These are phyloP conservation scores for Dictyostelium gargantuum DNA, from an alignment of 208 protist genomes.

Conservation along the genomic window DNA sequence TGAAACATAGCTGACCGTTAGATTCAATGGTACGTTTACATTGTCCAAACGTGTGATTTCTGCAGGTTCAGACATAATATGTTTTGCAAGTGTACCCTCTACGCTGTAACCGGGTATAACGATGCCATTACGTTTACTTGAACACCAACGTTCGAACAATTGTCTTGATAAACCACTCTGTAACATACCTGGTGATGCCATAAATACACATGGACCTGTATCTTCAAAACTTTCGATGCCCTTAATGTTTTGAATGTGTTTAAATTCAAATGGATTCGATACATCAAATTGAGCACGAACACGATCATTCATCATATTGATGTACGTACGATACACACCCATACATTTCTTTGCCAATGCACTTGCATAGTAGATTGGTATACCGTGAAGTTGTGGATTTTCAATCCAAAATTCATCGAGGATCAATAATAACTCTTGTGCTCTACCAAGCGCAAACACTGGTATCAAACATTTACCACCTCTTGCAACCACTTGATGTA, in stretches of 20 bases:
- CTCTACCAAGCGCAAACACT: constrained; percentile 97
- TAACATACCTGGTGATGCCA: constrained; percentile 84
- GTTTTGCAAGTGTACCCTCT: constrained; percentile 97
- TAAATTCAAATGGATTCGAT: constrained; percentile 97
- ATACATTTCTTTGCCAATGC: constrained; percentile 98
- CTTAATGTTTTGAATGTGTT: constrained; percentile 94
- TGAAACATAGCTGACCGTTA: constrained; percentile 95
- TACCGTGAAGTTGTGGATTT: constrained; percentile 95
- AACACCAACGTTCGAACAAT: constrained; percentile 98
- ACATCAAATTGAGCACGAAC: constrained; percentile 92
- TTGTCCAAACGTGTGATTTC: constrained; percentile 85
- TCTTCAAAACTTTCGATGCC: constrained; percentile 92
- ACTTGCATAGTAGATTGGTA: constrained; percentile 99
- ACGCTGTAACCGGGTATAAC: constrained; percentile 98
- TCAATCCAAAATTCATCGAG: constrained; percentile 98
- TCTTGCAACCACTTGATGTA: constrained; percentile 70
- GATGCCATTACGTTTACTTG: constrained; percentile 94
- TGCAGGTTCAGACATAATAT: constrained; percentile 87
- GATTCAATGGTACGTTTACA: constrained; percentile 89
- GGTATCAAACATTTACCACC: constrained; percentile 98
- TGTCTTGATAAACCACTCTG: constrained; percentile 97
- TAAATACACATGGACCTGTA: constrained; percentile 81
- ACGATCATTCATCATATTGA: constrained; percentile 97
- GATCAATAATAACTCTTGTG: constrained; percentile 98
- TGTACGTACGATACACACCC: constrained; percentile 97